A percentile compares a stretch with the other conserved stretches of the same genome.
These are phyloP conservation scores for Chalciporus piperatoides DNA, from an alignment of 1,284 basidiomycete genomes.

Conservation along the genomic window DNA sequence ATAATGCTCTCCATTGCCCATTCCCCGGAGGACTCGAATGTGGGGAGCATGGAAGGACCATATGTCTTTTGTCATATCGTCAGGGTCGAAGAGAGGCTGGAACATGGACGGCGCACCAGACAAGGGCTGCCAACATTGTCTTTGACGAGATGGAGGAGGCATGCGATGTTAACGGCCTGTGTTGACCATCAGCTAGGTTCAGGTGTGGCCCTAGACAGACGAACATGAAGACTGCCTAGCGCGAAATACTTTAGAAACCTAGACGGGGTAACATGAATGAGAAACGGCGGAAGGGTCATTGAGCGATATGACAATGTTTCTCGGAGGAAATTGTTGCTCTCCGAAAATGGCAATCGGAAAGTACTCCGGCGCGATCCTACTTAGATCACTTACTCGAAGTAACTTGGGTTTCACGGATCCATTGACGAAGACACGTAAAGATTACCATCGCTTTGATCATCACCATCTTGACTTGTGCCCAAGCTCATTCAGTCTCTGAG, in stretches of 20 bases:
- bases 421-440: background rate
- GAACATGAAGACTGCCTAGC: slow-evolving; percentile 31
- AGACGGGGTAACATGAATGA: slow-evolving; percentile 10
- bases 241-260: slow-evolving; percentile 21
- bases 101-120: slow-evolving; percentile 36
- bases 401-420: background rate
- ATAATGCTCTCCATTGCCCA: slow-evolving; percentile 60
- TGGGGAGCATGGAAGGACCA: slow-evolving; percentile 90
- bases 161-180: slow-evolving; percentile 50
- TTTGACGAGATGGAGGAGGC: slow-evolving; percentile 54
- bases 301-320: background rate
- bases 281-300: slow-evolving; percentile 20
- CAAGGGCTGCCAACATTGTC: slow-evolving; percentile 58
- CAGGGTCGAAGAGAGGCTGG: background rate
- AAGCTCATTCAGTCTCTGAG: background rate
- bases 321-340: background rate
- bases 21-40: slow-evolving; percentile 61
- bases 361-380: too few relatives aligned
- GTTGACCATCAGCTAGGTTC: slow-evolving; percentile 2
- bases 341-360: background rate
- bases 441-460: background rate
- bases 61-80: slow-evolving; percentile 38
- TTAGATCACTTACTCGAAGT: too few relatives aligned
- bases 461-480: background rate
- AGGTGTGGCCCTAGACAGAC: slow-evolving; percentile 4